A percentile compares a stretch with the other conserved stretches of the same genome.
phyloP scores from a whole-genome alignment of 352 stramenopile species.

The Globisporangium takayamanum region DNA sequence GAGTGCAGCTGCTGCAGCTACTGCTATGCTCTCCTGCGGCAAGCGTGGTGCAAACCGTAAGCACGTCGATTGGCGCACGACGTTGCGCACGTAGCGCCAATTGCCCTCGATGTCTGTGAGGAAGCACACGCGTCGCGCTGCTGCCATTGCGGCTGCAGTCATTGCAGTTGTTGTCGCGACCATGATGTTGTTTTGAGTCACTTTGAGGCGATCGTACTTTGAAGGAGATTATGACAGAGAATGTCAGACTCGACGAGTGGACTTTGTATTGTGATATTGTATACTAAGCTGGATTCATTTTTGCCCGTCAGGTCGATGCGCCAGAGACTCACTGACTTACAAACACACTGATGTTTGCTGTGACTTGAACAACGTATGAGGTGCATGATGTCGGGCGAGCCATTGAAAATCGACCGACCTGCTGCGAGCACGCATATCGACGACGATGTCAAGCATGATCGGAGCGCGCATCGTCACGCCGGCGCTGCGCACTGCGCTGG shows the following conservation, averaged over 20 bases:
- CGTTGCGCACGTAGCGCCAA: constrained; percentile 67
- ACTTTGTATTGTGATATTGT: background rate
- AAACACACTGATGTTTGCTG: background rate
- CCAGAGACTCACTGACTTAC: background rate
- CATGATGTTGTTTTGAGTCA: background rate
- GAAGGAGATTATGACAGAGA: background rate
- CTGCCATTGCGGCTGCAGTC: background rate
- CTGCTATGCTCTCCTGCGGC: background rate
- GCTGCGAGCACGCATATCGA: background rate
- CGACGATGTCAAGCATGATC: constrained; percentile 7
- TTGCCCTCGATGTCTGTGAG: constrained; percentile 81
- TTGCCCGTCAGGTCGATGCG: background rate
- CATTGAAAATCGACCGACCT: constrained; percentile 13
- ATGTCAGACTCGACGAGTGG: background rate
- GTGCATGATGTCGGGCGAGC: constrained; percentile 2
- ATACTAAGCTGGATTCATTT: background rate
- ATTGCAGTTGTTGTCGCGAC: background rate
- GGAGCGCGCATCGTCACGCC: constrained; percentile 15
- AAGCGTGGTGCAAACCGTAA: constrained; percentile 27
- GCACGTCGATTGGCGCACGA: constrained; percentile 54
- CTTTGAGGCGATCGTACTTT: background rate
- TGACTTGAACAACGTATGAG: background rate
- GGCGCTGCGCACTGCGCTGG: constrained; percentile 28
- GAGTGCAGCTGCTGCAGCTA: constrained; percentile 13
- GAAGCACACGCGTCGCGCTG: constrained; percentile 45